Conservation (phyloP, 73 alveolate genomes). For the Tetrahymena malaccensis region DNA sequence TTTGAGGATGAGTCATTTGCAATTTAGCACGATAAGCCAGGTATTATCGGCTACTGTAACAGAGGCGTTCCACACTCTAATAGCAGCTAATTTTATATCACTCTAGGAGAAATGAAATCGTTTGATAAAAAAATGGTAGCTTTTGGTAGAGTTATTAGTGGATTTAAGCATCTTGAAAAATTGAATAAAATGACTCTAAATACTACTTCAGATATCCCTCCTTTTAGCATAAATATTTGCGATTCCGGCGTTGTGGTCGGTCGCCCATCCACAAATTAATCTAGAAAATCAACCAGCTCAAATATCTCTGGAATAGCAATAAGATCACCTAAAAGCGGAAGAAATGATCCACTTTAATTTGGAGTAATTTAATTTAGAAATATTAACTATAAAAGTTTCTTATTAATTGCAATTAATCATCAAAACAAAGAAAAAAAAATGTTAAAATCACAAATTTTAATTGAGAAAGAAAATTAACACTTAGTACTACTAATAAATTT, state of each 20-base stretch:
- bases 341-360: neutral
- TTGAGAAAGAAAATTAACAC: no score
- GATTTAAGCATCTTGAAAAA: slow-evolving; percentile 5
- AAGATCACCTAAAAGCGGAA: neutral
- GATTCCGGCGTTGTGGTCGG: neutral
- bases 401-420: neutral
- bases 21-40: slow-evolving; percentile 17
- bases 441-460: neutral
- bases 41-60: slow-evolving; percentile 19
- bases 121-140: slow-evolving; percentile 31
- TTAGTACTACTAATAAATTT: neutral
- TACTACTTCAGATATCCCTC: neutral
- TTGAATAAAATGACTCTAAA: neutral
- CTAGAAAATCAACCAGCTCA: neutral
- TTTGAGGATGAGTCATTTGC: slow-evolving; percentile 44
- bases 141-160: slow-evolving; percentile 21
- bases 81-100: slow-evolving; percentile 20
- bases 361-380: neutral
- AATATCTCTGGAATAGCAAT: neutral
- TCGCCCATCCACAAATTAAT: neutral
- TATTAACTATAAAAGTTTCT: no score
- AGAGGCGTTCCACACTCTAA: slow-evolving; percentile 37
- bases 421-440: no score
- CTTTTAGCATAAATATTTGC: neutral
- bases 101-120: slow-evolving; percentile 9